Conservation (phyloP, 257 asterid species). For the Thymus quinquecostatus region DNA sequence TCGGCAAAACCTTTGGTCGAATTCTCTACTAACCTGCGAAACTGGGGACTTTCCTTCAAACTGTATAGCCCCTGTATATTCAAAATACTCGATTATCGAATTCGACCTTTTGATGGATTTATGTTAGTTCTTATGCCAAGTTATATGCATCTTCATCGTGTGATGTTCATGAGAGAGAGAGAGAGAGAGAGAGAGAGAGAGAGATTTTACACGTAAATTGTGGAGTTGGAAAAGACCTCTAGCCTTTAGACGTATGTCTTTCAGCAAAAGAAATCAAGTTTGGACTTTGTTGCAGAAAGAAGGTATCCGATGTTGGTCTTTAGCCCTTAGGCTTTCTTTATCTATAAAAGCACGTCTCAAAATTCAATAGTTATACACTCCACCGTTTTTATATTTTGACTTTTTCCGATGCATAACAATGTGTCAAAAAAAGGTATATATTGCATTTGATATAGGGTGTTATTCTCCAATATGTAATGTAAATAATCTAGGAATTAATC, state of each 20-base stretch:
- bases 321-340: too few species aligned
- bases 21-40: conserved; percentile 7
- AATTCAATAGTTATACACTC: too few species aligned
- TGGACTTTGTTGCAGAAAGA: background rate
- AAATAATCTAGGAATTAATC: too few species aligned
- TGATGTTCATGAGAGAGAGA: background rate
- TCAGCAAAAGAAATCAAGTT: background rate
- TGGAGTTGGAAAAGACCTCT: background rate
- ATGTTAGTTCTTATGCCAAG: background rate
- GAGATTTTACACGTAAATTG: background rate
- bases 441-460: too few species aligned
- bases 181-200: background rate
- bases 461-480: too few species aligned
- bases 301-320: too few species aligned
- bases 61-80: conserved; percentile 15
- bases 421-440: too few species aligned
- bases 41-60: conserved; percentile 4
- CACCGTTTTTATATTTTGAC: too few species aligned
- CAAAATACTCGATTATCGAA: background rate
- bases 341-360: too few species aligned
- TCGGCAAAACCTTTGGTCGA: conserved; percentile 11
- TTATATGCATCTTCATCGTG: background rate
- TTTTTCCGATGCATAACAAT: too few species aligned
- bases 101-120: conserved; percentile 1
- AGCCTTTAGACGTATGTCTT: background rate